Evolutionary conservation across 148 eudicot species (phyloP).

Genomic region (Silene conica): DNA sequence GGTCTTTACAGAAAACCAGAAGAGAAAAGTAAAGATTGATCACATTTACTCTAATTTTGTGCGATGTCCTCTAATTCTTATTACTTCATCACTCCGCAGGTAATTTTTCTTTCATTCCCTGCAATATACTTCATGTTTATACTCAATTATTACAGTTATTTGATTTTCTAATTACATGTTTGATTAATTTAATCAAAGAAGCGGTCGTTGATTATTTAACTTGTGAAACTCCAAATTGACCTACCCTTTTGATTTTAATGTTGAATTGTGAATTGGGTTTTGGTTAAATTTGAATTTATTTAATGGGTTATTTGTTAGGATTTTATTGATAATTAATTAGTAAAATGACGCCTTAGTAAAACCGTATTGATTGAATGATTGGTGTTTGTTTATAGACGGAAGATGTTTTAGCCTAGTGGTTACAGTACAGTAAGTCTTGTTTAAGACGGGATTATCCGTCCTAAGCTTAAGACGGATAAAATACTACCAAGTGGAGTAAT

Average conservation of each 20-base stretch:
- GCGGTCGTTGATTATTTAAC: too few relatives aligned
- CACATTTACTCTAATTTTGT: neutral
- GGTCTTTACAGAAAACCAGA: conserved; percentile 3
- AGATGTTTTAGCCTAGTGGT: too few relatives aligned
- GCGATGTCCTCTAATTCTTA: neutral
- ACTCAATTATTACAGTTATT: neutral
- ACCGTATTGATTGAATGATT: conserved; percentile 1
- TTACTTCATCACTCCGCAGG: neutral
- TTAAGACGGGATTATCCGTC: too few relatives aligned
- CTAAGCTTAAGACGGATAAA: too few relatives aligned
- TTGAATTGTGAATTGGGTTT: conserved; percentile 20
- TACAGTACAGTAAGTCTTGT: too few relatives aligned
- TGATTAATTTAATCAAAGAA: neutral
- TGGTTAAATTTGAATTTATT: neutral
- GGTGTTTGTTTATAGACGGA: neutral
- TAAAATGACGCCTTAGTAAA: neutral
- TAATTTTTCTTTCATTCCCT: neutral
- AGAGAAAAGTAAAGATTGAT: neutral
- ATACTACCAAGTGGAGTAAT: too few relatives aligned
- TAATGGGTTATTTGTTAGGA: too few relatives aligned
- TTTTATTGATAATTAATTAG: neutral
- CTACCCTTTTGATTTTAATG: conserved; percentile 3
- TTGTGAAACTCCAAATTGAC: neutral
- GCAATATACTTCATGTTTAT: too few relatives aligned
- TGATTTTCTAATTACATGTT: too few relatives aligned